Evolutionary conservation across 75 land plant genomes (phyloP).

Genomic region (Pinus tabuliformis): DNA sequence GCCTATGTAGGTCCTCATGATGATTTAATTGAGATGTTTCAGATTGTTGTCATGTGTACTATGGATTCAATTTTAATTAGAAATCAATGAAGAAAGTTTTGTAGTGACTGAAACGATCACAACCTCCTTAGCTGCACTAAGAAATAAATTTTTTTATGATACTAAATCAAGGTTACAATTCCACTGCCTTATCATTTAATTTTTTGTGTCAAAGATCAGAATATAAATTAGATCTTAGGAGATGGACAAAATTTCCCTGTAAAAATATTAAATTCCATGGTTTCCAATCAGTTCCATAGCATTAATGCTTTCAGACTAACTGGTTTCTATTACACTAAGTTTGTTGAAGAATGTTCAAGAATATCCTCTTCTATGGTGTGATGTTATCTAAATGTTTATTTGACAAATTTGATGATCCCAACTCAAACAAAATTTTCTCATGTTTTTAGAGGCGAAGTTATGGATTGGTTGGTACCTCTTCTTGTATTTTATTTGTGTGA

Average conservation of each 20-base stretch:
- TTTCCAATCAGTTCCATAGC: not conserved
- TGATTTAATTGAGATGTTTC: slow-evolving; percentile 44
- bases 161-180: slow-evolving; percentile 1
- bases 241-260: slow-evolving; percentile 7
- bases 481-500: not conserved
- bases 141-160: not conserved
- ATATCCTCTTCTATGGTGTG: not conserved
- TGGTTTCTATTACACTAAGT: not conserved
- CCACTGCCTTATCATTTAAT: not conserved
- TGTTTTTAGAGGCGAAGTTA: not conserved
- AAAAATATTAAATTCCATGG: slow-evolving; percentile 2
- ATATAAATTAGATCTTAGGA: slow-evolving; percentile 1
- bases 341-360: slow-evolving; percentile 1
- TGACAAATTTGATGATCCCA: not conserved
- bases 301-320: slow-evolving; percentile 1
- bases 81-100: slow-evolving; percentile 75
- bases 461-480: not conserved
- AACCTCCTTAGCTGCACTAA: slow-evolving; percentile 9
- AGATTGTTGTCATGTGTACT: slow-evolving; percentile 65
- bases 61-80: slow-evolving; percentile 56
- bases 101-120: slow-evolving; percentile 37
- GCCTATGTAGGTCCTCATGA: slow-evolving; percentile 60
- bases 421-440: not conserved
- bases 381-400: not conserved
- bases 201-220: not conserved